phyloP scores from a whole-genome alignment of 306 rosid genomes.

The Comarum palustre region DNA sequence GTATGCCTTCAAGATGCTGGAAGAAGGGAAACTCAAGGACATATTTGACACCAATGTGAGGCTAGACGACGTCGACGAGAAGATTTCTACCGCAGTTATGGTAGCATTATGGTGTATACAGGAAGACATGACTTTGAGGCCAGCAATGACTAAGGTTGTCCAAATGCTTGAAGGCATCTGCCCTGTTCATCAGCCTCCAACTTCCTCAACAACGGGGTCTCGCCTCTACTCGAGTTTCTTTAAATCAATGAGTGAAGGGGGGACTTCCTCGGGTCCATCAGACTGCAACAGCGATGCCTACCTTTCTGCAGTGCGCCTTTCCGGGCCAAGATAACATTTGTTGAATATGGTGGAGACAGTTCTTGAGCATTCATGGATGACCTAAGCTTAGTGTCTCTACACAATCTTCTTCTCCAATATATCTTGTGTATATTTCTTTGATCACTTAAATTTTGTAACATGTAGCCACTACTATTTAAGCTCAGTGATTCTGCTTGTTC shows the following conservation, averaged over 20 bases:
- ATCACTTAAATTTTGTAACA: constrained; percentile 32
- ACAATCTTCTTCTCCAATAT: neutral
- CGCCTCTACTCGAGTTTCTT: constrained; percentile 48
- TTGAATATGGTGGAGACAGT: neutral
- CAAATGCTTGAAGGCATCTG: constrained; percentile 88
- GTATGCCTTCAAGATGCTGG: constrained; percentile 75
- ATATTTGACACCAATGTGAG: constrained; percentile 45
- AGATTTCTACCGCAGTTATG: constrained; percentile 46
- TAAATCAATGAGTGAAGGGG: constrained; percentile 53
- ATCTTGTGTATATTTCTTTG: constrained; percentile 31
- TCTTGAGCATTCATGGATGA: constrained; percentile 7
- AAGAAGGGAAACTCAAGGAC: constrained; percentile 66
- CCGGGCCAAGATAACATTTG: constrained; percentile 70
- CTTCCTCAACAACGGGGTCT: constrained; percentile 47
- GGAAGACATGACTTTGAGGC: constrained; percentile 77
- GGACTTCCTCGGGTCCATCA: constrained; percentile 73
- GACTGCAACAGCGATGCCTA: constrained; percentile 61
- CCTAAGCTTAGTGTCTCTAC: constrained; percentile 12
- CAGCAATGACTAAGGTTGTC: constrained; percentile 80
- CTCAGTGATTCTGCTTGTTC: neutral
- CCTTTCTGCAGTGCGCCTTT: constrained; percentile 71
- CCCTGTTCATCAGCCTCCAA: constrained; percentile 60
- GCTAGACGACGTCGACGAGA: constrained; percentile 38
- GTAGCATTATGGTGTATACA: constrained; percentile 93
- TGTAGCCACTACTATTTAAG: neutral